phyloP scores from a whole-genome alignment of 208 protist species.

The Crithidia mellificae region DNA sequence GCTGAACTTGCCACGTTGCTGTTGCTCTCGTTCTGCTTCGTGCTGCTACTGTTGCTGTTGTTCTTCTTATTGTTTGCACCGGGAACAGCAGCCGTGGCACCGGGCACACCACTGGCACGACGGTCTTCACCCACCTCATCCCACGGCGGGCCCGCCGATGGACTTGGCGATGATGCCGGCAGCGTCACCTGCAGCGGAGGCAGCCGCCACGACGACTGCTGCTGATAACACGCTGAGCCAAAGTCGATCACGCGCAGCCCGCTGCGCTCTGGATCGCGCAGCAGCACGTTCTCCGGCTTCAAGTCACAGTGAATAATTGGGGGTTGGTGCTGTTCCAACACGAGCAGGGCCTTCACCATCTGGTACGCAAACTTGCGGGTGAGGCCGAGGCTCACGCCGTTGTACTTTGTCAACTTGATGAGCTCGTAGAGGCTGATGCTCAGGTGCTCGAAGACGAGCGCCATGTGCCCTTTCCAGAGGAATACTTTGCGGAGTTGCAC shows the following conservation, averaged over 20 bases:
- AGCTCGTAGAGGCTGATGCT: conserved; percentile 97
- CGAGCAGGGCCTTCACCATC: conserved; percentile 87
- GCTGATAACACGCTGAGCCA: conserved; percentile 95
- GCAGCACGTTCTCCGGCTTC: conserved; percentile 96
- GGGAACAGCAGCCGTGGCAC: no score
- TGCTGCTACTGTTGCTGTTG: no score
- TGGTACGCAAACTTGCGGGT: conserved; percentile 95
- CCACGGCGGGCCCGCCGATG: no score
- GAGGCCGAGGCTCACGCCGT: conserved; percentile 84
- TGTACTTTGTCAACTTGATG: conserved; percentile 90
- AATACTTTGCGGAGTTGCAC: conserved; percentile 88
- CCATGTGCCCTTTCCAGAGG: conserved; percentile 94
- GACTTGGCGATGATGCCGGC: no score
- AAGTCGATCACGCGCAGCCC: conserved; percentile 98
- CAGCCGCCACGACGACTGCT: conserved; percentile 93
- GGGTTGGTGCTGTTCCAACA: conserved; percentile 85
- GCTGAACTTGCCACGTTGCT: no score
- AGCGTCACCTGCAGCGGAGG: no score
- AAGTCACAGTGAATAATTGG: conserved; percentile 98
- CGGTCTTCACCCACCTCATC: no score
- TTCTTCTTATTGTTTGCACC: no score
- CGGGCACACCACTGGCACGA: no score
- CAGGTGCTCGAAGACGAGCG: conserved; percentile 97
- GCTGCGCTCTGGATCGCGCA: conserved; percentile 85
- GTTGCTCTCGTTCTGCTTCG: no score